A percentile compares a stretch with the other conserved stretches of the same genome.
These are phyloP conservation scores for Podospora comata DNA, from an alignment of 495 filamentous ascomycete genomes.

Conservation along the genomic window DNA sequence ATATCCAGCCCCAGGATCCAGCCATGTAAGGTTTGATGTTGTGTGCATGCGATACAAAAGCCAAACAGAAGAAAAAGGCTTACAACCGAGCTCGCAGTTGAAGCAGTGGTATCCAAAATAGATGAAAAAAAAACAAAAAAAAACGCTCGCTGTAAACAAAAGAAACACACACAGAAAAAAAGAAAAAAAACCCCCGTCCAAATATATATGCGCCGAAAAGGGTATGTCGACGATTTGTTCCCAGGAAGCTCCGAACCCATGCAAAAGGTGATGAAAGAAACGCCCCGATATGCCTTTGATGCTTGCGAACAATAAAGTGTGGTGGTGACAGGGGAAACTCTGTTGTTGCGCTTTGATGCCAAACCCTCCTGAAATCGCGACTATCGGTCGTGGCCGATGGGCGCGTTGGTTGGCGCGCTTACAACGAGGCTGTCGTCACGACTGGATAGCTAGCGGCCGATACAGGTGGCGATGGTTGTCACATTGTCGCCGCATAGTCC, in stretches of 20 bases:
- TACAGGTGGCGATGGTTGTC: slow-evolving; percentile 50
- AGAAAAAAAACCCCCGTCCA: slow-evolving; percentile 23
- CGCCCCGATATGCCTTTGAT: slow-evolving; percentile 35
- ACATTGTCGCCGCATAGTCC: slow-evolving; percentile 61
- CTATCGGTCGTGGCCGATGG: slow-evolving; percentile 9
- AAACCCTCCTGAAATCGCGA: background rate
- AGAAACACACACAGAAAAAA: slow-evolving; percentile 20
- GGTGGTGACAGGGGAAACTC: slow-evolving; percentile 22
- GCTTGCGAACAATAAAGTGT: slow-evolving; percentile 21
- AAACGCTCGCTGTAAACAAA: slow-evolving; percentile 42
- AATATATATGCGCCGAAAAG: slow-evolving; percentile 23
- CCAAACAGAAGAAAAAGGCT: slow-evolving; percentile 34
- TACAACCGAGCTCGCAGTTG: slow-evolving; percentile 45
- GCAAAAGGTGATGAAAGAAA: slow-evolving; percentile 33
- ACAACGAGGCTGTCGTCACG: slow-evolving; percentile 37
- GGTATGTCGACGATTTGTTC: slow-evolving; percentile 27
- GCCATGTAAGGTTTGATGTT: slow-evolving; percentile 39
- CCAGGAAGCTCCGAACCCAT: slow-evolving; percentile 40
- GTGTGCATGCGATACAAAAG: slow-evolving; percentile 12
- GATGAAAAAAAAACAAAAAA: slow-evolving; percentile 21
- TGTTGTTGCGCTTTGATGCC: background rate
- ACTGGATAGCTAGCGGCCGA: slow-evolving; percentile 38
- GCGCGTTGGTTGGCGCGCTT: slow-evolving; percentile 19
- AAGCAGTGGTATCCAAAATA: slow-evolving; percentile 33
- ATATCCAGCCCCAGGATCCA: slow-evolving; percentile 44